Evolutionary conservation across 495 filamentous ascomycete genomes (phyloP).

Genomic region (Corynascus novoguineensis): DNA sequence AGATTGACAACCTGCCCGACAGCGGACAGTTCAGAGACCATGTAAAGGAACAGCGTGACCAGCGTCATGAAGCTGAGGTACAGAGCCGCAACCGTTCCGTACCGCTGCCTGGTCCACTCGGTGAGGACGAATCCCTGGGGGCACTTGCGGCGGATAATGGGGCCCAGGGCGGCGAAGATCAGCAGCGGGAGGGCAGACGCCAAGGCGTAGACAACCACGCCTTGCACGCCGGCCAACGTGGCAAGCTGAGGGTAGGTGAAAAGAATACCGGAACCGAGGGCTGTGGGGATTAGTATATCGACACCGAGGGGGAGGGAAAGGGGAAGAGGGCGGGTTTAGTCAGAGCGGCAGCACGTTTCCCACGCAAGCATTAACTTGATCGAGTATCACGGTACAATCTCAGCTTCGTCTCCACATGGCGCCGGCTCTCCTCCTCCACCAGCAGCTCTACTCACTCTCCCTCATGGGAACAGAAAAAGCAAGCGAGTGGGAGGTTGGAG

Average conservation of each 20-base stretch:
- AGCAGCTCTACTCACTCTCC: constrained; percentile 22
- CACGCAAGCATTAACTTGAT: constrained; percentile 96
- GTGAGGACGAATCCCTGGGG: constrained; percentile 74
- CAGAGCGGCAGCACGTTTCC: constrained; percentile 82
- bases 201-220: constrained; percentile 64
- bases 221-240: constrained; percentile 71
- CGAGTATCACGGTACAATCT: constrained; percentile 89
- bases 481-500: constrained; percentile 44
- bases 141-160: constrained; percentile 66
- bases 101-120: constrained; percentile 72
- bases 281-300: constrained; percentile 41
- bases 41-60: constrained; percentile 74
- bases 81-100: constrained; percentile 57
- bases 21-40: constrained; percentile 72
- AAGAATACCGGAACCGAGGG: constrained; percentile 70
- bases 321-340: constrained; percentile 30
- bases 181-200: constrained; percentile 61
- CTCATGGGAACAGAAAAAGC: constrained; percentile 2
- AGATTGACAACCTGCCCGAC: constrained; percentile 65
- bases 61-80: constrained; percentile 67
- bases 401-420: constrained; percentile 59
- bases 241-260: constrained; percentile 75
- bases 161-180: constrained; percentile 61
- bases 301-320: constrained; percentile 11
- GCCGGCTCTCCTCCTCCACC: constrained; percentile 31